phyloP scores from a whole-genome alignment of 2,329 filamentous ascomycete species.

The Onygenales sp. region DNA sequence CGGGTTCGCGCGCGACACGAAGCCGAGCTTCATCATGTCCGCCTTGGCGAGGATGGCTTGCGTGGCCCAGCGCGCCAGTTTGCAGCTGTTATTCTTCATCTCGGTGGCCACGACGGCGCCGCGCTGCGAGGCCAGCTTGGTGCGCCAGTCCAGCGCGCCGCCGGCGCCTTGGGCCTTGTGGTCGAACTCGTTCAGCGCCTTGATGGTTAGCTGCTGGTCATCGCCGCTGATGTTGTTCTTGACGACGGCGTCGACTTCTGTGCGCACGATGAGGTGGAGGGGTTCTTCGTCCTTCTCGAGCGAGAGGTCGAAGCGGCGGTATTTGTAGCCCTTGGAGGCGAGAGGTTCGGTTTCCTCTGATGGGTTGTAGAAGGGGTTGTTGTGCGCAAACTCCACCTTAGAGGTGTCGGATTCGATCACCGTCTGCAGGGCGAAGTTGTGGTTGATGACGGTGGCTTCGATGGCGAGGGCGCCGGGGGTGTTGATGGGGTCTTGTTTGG shows the following conservation, averaged over 20 bases:
- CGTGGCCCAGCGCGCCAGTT: constrained; percentile 93
- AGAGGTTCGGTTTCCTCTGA: constrained; percentile 87
- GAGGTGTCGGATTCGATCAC: constrained; percentile 69
- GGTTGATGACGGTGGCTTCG: constrained; percentile 99
- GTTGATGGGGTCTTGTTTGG: constrained; percentile 87
- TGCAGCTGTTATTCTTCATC: constrained; percentile 99
- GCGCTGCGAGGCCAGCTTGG: constrained; percentile 86
- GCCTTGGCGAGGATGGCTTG: constrained; percentile 94
- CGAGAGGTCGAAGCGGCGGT: constrained; percentile 91
- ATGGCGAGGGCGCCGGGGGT: constrained; percentile 85
- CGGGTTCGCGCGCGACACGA: constrained; percentile 89
- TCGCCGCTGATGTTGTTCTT: constrained; percentile 90
- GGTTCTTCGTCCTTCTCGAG: constrained; percentile 86
- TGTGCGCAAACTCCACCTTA: constrained; percentile 75
- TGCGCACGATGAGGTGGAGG: constrained; percentile 83
- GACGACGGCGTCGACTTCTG: constrained; percentile 88
- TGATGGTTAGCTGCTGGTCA: constrained; percentile 83
- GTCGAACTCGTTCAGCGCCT: constrained; percentile 98
- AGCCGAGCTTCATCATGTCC: constrained; percentile 98
- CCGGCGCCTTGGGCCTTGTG: constrained; percentile 93
- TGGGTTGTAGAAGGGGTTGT: constrained; percentile 96
- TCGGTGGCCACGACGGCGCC: constrained; percentile 97
- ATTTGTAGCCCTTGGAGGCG: constrained; percentile 96
- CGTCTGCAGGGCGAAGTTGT: constrained; percentile 96
- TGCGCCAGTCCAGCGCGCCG: constrained; percentile 92